Base-by-base conservation (phyloP, 345 rosid species). In the Arabis hirsuta region DNA sequence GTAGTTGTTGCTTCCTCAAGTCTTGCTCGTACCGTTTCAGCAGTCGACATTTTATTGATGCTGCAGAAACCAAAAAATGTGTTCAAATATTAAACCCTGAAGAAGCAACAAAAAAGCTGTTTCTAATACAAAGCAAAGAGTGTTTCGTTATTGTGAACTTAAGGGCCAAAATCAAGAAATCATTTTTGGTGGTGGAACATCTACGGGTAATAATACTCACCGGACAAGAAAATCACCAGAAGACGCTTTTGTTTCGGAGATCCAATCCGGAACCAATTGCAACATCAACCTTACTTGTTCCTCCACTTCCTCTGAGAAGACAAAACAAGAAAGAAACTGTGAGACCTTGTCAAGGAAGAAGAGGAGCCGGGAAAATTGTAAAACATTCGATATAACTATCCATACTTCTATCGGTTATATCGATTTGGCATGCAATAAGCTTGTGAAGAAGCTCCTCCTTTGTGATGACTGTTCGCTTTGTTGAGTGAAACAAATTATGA, bases 251-350 rank as follows among this genome's bases (percentile, higher is more conserved):
- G 86, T 88, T 79, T 86, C 88, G 10, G 83, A 84, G 50, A 95
- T 88, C 99, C 99, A 90, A 58, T 90, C 97, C 1, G 99, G 99
- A 64, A 85, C 94, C 26, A 90, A 73, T 69, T 88, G 89, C 71
- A 78, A 78, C 82, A 95, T 58, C 81, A 86, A 61, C 24, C 76
- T 81, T 43, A 90, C 69, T 59, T 87, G 97, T 72, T 92, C 97
- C 66, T 92, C 97, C 50, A 88, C 85, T 82, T 91, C 97, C 73
- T 76, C 98, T 91, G 85, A 14, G n/a, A 79, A 75, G 36, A 66
- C 54, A 67, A 67, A 52, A 41, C 48, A 74, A 67, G 38, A 69
- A 47, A 69, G 34, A 45, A 55, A 38, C 65, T 26, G 58, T 69
- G 51, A 75, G 38, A 34, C 51, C 22, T 10, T 62, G 38, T 19